Evolutionary conservation across 192 early-diverging fungal genomes (phyloP), one percentile per base, ranked within the genome.

Genomic region (Coemansia pectinata): DNA sequence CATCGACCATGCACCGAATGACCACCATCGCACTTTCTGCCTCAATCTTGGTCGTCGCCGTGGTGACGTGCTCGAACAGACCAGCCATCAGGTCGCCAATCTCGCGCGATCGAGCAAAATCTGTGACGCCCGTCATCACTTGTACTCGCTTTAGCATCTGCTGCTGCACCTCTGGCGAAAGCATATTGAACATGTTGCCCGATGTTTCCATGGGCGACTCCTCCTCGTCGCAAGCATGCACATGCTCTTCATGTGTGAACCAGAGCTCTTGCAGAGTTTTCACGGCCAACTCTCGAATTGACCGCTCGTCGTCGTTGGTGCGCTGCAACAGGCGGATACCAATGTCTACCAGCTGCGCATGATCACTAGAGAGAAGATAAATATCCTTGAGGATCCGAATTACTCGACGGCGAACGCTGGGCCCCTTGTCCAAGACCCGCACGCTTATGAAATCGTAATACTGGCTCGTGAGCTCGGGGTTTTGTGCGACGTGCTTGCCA

Each of bases 351-450:
- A 84, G 79, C 47, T 90, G 84, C 0, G 47, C 55, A 6, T 40
- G 62, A 60, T 85, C 83, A 1, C 79, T 70, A 9, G 83, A 79
- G 50, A 85, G 76, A 6, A 80, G 31, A 52, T 89, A 96, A 12
- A 97, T 87, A 41, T 94, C 93, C 48, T 85, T 79, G 29, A 96
- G 68, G 1, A 98, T 76, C 60, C 90, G 87, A 27, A 98, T 87
- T 1, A 96, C 88, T 1, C 95, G 88, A 79, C 95, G 95, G 17
- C 96, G 90, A 21, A 98, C 95, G 72, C 85, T 95, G 7, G 90
- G 55, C 6, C 94, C 92, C 33, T 91, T 94, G 81, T 98, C 96
- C 65, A 94, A 80, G 3, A 96, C 86, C 29, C 95, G 81, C 9
- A 89, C 91, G 60, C 90, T 91, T 44, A 97, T 85, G 42, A 93